Base-by-base conservation (phyloP, 768 basidiomycete species). In the Phylloporus scabripes region DNA sequence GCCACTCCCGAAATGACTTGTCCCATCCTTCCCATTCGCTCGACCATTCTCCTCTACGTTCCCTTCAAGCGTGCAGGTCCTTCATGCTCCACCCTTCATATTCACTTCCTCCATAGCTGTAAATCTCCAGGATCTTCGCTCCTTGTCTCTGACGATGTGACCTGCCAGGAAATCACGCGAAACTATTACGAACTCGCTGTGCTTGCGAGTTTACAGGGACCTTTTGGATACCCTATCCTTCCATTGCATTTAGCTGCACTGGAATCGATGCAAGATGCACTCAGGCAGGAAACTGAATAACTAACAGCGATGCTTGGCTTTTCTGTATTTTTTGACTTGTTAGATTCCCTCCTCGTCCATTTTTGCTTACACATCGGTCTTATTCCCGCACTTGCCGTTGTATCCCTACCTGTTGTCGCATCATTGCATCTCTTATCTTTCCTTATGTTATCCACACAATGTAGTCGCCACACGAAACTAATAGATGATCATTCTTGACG, bases 211-310 rank as follows among this genome's bases (percentile, higher is more conserved):
- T 42, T 65, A 29, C 67, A 67, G 62, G 72, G 71, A 52, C 68
- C 79, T 41, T 72, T 68, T 24, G 73, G 69, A 46, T 74, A 79
- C 57, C 72, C 79, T 9, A 69, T 72, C 33, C 63, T 92, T 45
- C 89, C 88, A 11, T 80, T 85, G 60, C 88, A 92, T 60, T 72
- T 91, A 31, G 82, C 80, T 26, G 85, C 86, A 14, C 72, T 87
- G 21, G 81, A 87, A 49, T 72, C 73, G 17, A 85, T 88, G 79
- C 65, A 67, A 15, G 59, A 62, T 26, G 70, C 71, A 4, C 60
- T 75, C n/a, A 57, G 56, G 34, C 67, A 67, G 36, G 65, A 66
- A 45, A 9, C 43, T 8, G 59, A 62, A 24, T 69, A 58, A 14
- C 42, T 21, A 26, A 11, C 12, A 17, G 11, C n/a, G 12, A n/a